phyloP scores from a whole-genome alignment of 2,329 filamentous ascomycete species.

The Neopestalotiopsis sp. region DNA sequence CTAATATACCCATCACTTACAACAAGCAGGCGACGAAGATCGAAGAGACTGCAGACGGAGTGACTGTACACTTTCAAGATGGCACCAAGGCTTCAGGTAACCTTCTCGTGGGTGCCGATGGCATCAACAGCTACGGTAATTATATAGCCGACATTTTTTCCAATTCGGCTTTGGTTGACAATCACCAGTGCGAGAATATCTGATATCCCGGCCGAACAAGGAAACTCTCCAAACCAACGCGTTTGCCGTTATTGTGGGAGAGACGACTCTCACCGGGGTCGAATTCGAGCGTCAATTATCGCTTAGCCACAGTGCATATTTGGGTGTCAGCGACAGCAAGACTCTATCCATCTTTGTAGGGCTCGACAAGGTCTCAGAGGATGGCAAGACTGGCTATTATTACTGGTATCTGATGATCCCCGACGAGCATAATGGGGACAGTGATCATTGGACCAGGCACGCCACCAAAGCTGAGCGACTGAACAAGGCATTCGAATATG shows the following conservation, averaged over 20 bases:
- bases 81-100: conserved; percentile 30
- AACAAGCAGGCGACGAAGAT: conserved; percentile 27
- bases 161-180: background rate
- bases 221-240: conserved; percentile 26
- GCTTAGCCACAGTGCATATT: conserved; percentile 31
- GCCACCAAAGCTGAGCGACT: background rate
- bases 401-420: conserved; percentile 35
- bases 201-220: conserved; percentile 26
- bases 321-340: background rate
- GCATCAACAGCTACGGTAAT: conserved; percentile 32
- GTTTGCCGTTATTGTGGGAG: conserved; percentile 28
- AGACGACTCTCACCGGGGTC: conserved; percentile 29
- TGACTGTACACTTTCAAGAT: conserved; percentile 33
- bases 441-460: conserved; percentile 39
- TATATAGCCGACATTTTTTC: background rate
- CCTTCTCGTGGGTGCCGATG: conserved; percentile 35
- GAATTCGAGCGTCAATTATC: conserved; percentile 33
- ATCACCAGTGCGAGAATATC: conserved; percentile 28
- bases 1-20: conserved; percentile 31
- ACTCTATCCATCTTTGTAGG: conserved; percentile 29
- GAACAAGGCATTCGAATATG: background rate
- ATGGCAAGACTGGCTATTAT: conserved; percentile 28
- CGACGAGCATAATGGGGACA: conserved; percentile 31
- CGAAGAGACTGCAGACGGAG: conserved; percentile 23
- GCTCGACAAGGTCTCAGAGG: conserved; percentile 28